A percentile compares a stretch with the other conserved stretches of the same genome.
phyloP scores from a whole-genome alignment of 805 yeast genomes.

The Kuraishia ogatae region DNA sequence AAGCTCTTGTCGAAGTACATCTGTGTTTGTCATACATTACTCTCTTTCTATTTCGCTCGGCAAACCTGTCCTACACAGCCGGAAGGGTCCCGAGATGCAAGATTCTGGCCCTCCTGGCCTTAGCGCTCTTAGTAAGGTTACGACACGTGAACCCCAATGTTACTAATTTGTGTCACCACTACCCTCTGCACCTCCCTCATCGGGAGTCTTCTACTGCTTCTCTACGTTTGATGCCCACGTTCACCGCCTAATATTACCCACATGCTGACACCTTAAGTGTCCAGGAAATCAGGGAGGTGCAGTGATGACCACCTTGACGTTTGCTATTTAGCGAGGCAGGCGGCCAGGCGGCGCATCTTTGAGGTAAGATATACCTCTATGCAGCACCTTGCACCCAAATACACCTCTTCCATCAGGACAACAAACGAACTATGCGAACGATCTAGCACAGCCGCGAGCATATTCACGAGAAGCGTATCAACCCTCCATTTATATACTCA shows the following conservation, averaged over 20 bases:
- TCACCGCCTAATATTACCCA: not conserved
- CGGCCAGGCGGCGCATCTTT: not conserved
- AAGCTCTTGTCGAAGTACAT: not conserved
- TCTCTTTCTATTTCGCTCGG: not conserved
- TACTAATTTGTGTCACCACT: not conserved
- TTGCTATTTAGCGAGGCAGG: not conserved
- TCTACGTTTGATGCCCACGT: not conserved
- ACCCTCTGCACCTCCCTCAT: not conserved
- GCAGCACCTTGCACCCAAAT: not conserved
- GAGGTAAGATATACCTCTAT: not conserved
- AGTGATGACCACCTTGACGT: not conserved
- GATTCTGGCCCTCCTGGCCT: not conserved
- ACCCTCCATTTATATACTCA: not conserved
- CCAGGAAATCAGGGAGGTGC: not conserved
- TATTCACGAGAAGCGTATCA: not conserved
- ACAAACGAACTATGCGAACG: not conserved
- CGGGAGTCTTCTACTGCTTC: not conserved
- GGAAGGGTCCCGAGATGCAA: not conserved
- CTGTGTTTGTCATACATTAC: not conserved
- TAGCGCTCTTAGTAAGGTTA: not conserved
- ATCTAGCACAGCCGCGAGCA: not conserved
- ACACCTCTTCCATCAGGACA: not conserved
- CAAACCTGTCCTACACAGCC: not conserved
- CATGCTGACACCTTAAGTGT: not conserved
- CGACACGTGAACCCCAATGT: not conserved